Percentiles rank a stretch among this genome's conserved stretches.
Evolutionary conservation across 2,329 filamentous ascomycete genomes (phyloP).

Genomic region (Malbranchea zuffiana): DNA sequence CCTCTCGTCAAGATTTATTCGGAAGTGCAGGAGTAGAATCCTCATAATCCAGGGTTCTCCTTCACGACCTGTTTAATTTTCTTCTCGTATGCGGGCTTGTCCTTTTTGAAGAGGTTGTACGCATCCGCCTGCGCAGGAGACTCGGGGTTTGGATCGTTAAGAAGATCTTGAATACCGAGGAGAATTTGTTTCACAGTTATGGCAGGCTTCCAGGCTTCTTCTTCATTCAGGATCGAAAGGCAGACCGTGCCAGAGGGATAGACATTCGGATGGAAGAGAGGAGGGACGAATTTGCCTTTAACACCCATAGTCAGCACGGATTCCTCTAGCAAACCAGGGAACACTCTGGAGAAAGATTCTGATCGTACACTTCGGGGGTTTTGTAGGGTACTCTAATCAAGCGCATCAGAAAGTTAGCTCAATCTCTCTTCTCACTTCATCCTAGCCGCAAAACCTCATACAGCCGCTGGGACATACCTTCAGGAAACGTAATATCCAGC

Average conservation of each 20-base stretch:
- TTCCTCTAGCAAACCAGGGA: neutral
- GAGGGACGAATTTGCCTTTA: constrained; percentile 87
- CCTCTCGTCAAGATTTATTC: too few relatives aligned
- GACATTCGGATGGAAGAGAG: constrained; percentile 96
- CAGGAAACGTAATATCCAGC: constrained; percentile 81
- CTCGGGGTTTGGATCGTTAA: constrained; percentile 94
- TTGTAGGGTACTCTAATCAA: constrained; percentile 95
- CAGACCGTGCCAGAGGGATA: constrained; percentile 97
- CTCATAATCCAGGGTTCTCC: constrained; percentile 78
- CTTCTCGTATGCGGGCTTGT: constrained; percentile 75
- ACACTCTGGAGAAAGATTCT: neutral
- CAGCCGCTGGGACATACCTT: constrained; percentile 51
- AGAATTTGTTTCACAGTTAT: constrained; percentile 98
- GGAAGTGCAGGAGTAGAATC: too few relatives aligned
- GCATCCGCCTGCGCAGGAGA: constrained; percentile 94
- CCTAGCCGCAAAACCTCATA: neutral
- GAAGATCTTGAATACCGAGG: constrained; percentile 85
- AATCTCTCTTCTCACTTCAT: neutral
- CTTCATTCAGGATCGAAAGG: constrained; percentile 92
- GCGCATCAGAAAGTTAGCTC: constrained; percentile 13
- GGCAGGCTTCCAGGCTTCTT: constrained; percentile 95
- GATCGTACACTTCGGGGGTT: constrained; percentile 91
- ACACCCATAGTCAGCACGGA: constrained; percentile 10
- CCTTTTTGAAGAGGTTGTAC: constrained; percentile 93
- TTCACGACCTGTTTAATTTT: constrained; percentile 76